Percentiles rank a stretch among this genome's conserved stretches.
Conservation (phyloP, 345 rosid genomes). For the Corymbia maculata region DNA sequence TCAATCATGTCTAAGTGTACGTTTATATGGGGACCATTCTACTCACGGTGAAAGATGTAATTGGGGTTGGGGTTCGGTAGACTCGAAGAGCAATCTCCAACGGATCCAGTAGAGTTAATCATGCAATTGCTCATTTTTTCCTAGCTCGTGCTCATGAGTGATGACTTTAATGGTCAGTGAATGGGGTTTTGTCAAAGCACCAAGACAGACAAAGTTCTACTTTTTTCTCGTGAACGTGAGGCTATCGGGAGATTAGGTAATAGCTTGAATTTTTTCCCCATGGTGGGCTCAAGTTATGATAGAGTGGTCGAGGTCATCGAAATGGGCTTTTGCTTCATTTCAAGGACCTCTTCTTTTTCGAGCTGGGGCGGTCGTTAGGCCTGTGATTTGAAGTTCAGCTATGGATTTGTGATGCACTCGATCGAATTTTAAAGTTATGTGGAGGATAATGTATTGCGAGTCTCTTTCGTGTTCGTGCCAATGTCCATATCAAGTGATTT, state of each 20-base stretch:
- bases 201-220: background rate
- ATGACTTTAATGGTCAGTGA: background rate
- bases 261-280: background rate
- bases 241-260: background rate
- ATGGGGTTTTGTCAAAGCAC: background rate
- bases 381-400: background rate
- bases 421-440: too few relatives aligned
- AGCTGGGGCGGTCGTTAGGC: background rate
- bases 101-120: background rate
- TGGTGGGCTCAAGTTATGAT: background rate
- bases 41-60: background rate
- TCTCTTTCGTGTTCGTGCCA: too few relatives aligned
- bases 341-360: background rate
- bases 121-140: background rate
- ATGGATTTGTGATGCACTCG: too few relatives aligned
- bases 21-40: accelerated
- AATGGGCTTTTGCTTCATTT: background rate
- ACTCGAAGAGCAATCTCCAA: background rate
- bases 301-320: background rate
- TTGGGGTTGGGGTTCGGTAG: background rate
- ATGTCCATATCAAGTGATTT: too few relatives aligned
- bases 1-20: background rate
- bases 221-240: background rate
- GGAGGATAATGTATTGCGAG: too few relatives aligned
- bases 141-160: background rate